Evolutionary conservation across 2,329 filamentous ascomycete genomes (phyloP).

Genomic region (Aspergillus vadensis): DNA sequence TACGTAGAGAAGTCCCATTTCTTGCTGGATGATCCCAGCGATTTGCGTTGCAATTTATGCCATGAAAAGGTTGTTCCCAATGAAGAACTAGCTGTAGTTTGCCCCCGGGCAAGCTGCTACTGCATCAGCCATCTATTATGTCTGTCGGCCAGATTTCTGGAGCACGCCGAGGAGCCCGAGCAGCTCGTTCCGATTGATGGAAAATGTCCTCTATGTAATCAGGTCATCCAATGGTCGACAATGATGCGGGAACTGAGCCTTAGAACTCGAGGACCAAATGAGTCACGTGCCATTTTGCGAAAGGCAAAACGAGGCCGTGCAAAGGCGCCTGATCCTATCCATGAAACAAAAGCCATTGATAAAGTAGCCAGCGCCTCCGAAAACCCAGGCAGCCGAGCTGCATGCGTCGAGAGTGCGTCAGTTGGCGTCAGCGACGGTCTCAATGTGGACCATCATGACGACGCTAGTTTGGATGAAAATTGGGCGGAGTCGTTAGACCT

Average conservation of each 20-base stretch:
- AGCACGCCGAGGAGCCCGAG: conserved; percentile 38
- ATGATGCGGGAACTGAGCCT: conserved; percentile 83
- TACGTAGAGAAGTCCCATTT: conserved; percentile 56
- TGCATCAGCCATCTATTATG: conserved; percentile 59
- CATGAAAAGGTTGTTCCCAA: conserved; percentile 37
- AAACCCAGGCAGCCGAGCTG: background rate
- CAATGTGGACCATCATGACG: conserved; percentile 24
- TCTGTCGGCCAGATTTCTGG: conserved; percentile 55
- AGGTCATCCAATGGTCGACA: conserved; percentile 67
- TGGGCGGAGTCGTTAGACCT: conserved; percentile 34
- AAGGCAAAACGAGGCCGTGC: conserved; percentile 49
- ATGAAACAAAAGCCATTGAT: background rate
- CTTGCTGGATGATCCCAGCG: conserved; percentile 42
- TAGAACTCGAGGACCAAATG: conserved; percentile 68
- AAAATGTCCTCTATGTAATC: conserved; percentile 69
- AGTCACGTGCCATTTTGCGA: conserved; percentile 66
- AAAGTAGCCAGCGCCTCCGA: background rate
- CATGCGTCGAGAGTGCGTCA: conserved; percentile 23
- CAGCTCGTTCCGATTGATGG: conserved; percentile 68
- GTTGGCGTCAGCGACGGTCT: conserved; percentile 20
- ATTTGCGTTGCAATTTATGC: conserved; percentile 55
- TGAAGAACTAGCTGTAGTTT: conserved; percentile 53
- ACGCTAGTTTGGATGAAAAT: conserved; percentile 34
- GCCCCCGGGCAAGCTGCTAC: conserved; percentile 52
- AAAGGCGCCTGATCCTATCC: background rate